phyloP scores from a whole-genome alignment of 2,329 filamentous ascomycete genomes.

The Colletotrichum zoysiae region DNA sequence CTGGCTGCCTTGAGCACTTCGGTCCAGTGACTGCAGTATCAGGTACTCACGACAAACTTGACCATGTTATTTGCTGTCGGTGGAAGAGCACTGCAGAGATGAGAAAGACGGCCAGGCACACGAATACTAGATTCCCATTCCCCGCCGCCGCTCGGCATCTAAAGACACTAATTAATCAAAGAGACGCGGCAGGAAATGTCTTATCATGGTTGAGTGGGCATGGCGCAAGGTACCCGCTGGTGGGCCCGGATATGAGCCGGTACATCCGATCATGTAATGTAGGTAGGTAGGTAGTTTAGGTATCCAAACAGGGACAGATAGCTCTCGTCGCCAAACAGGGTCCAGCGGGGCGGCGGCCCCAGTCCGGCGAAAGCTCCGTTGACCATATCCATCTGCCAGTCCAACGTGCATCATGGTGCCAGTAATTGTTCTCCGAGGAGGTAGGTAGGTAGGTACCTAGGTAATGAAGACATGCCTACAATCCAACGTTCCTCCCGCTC shows the following conservation, averaged over 20 bases:
- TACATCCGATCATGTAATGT: conserved; percentile 21
- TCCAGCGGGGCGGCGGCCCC: conserved; percentile 22
- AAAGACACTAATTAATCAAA: not conserved
- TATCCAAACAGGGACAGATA: not conserved
- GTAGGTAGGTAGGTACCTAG: no score
- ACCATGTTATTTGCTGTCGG: not conserved
- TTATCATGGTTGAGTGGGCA: not conserved
- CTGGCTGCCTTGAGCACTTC: no score
- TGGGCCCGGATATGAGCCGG: conserved; percentile 18
- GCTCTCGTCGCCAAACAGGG: conserved; percentile 19
- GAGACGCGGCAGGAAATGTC: not conserved
- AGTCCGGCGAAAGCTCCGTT: conserved; percentile 3
- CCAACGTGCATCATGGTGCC: not conserved
- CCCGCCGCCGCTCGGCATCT: not conserved
- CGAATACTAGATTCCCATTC: not conserved
- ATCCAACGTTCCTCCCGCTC: not conserved
- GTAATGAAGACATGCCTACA: no score
- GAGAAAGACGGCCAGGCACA: not conserved
- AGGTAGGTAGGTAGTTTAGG: no score
- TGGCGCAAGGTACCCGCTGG: conserved; percentile 15
- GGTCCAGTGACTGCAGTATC: not conserved
- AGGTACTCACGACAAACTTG: no score
- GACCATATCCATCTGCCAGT: not conserved
- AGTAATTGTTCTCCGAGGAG: not conserved
- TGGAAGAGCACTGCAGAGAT: not conserved